These are phyloP conservation scores for Claviceps sp. DNA, from an alignment of 2,329 filamentous ascomycete genomes.

Conservation along the genomic window DNA sequence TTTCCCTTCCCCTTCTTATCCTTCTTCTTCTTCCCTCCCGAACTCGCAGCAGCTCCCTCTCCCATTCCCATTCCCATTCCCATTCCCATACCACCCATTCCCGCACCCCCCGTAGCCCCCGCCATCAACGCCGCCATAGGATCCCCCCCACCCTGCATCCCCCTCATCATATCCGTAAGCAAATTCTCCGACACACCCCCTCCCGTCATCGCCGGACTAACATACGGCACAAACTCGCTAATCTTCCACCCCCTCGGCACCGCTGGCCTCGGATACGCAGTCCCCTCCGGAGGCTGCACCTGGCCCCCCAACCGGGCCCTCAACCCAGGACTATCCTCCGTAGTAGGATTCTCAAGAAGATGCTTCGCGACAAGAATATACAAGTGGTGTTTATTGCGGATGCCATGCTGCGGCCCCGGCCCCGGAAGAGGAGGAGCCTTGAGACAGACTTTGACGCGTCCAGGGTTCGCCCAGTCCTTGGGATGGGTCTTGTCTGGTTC, in stretches of 20 bases:
- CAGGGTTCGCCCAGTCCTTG: conserved; percentile 95
- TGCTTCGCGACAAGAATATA: conserved; percentile 69
- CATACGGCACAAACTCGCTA: conserved; percentile 66
- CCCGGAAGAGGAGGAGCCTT: conserved; percentile 19
- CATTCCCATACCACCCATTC: background rate
- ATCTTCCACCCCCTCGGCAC: conserved; percentile 89
- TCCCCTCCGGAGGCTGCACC: conserved; percentile 44
- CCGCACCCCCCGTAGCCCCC: conserved; percentile 13
- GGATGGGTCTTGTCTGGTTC: conserved; percentile 89
- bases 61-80: background rate
- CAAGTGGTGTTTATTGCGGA: conserved; percentile 76
- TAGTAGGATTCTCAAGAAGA: conserved; percentile 65
- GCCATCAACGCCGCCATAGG: conserved; percentile 31
- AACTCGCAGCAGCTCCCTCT: conserved; percentile 11
- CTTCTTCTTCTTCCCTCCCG: conserved; percentile 30
- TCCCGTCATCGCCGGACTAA: conserved; percentile 79
- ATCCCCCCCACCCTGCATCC: conserved; percentile 52
- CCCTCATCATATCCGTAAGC: conserved; percentile 92
- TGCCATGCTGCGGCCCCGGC: conserved; percentile 5
- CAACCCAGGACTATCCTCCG: conserved; percentile 52
- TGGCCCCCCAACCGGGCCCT: conserved; percentile 61
- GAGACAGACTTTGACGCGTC: conserved; percentile 71
- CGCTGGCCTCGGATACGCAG: conserved; percentile 57
- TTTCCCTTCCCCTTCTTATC: conserved; percentile 34
- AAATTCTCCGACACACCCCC: conserved; percentile 91